phyloP scores from a whole-genome alignment of 208 protist species.

The Acanthamoeba lenticulata region DNA sequence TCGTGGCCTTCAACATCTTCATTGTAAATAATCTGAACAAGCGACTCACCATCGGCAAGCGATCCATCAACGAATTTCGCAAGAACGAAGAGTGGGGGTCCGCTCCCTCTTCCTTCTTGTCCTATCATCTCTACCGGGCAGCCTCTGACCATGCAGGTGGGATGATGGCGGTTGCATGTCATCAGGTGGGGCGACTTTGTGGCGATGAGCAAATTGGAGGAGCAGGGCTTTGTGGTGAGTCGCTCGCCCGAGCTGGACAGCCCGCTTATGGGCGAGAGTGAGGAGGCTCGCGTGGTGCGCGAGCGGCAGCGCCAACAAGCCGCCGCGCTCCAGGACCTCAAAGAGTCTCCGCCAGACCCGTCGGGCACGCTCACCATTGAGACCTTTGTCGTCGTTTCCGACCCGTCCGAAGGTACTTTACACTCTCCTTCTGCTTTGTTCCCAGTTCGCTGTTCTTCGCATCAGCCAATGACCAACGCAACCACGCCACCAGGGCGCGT shows the following conservation, averaged over 20 bases:
- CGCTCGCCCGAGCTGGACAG: neutral
- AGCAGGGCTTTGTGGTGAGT: constrained; percentile 16
- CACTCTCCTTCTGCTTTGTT: neutral
- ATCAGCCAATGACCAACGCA: neutral
- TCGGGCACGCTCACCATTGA: neutral
- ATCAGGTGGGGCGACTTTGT: constrained; percentile 28
- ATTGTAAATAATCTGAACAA: constrained; percentile 51
- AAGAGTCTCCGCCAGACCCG: neutral
- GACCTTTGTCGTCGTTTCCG: constrained; percentile 8
- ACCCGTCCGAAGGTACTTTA: neutral
- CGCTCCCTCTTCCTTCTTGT: neutral
- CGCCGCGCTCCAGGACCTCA: neutral
- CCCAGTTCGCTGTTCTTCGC: neutral
- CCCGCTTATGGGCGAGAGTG: neutral
- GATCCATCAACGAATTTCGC: constrained; percentile 41
- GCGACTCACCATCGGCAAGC: constrained; percentile 35
- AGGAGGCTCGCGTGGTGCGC: neutral
- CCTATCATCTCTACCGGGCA: neutral
- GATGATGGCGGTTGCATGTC: neutral
- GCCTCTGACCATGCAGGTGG: neutral
- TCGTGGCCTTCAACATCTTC: constrained; percentile 25
- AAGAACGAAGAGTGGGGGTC: constrained; percentile 43
- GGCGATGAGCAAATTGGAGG: constrained; percentile 17
- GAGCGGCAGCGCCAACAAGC: neutral
- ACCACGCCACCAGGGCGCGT: neutral